These are phyloP conservation scores for Pythium aristosporum DNA, from an alignment of 352 stramenopile species.

Conservation along the genomic window DNA sequence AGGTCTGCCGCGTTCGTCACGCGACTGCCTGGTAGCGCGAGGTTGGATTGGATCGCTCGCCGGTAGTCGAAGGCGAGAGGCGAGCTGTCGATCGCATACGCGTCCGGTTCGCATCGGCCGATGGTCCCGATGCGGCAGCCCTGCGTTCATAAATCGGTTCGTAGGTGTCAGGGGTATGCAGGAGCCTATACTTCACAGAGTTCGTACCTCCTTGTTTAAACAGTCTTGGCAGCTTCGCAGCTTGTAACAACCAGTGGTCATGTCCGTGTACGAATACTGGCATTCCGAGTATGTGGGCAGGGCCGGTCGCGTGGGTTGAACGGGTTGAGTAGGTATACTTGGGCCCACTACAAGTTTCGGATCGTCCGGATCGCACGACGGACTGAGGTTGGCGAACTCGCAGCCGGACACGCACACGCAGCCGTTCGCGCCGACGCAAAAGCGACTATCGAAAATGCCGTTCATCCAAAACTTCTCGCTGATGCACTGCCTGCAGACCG, in stretches of 20 bases:
- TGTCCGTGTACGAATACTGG: too few relatives aligned
- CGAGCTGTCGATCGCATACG: neutral
- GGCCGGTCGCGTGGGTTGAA: too few relatives aligned
- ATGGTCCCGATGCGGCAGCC: constrained; percentile 5
- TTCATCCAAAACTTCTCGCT: neutral
- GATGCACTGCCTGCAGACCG: neutral
- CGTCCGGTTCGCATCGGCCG: neutral
- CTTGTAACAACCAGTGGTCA: too few relatives aligned
- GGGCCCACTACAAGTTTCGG: too few relatives aligned
- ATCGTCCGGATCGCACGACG: too few relatives aligned
- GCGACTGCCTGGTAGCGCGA: neutral
- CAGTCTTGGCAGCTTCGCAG: constrained; percentile 3
- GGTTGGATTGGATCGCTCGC: neutral
- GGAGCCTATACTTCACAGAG: too few relatives aligned
- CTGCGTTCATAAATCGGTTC: neutral
- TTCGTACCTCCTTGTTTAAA: constrained; percentile 1
- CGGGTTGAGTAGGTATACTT: too few relatives aligned
- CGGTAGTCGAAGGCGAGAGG: neutral
- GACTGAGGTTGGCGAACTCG: neutral
- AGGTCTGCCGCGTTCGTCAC: neutral
- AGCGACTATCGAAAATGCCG: constrained; percentile 6
- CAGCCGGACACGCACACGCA: constrained; percentile 15
- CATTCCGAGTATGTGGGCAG: too few relatives aligned
- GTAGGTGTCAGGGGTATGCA: too few relatives aligned
- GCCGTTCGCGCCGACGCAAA: constrained; percentile 10